These are phyloP conservation scores for Blastobotrys parvus DNA, from an alignment of 805 yeast species.

Conservation along the genomic window DNA sequence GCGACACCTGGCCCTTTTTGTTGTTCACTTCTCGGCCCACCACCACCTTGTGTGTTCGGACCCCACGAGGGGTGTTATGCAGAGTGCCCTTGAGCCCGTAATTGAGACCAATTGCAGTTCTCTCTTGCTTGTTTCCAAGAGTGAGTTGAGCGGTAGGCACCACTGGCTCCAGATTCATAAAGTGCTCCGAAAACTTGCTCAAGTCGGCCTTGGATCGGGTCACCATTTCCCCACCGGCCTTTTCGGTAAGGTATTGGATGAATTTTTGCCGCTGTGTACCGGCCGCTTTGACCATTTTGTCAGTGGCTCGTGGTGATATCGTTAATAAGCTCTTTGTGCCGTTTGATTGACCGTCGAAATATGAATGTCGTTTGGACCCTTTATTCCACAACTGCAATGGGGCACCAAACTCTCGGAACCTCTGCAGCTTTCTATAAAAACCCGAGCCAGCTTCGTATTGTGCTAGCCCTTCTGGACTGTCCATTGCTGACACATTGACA, in stretches of 20 bases:
- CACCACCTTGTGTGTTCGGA: conserved; percentile 17
- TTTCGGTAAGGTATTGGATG: conserved; percentile 4
- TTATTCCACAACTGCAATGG: conserved; percentile 13
- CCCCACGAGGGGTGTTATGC: conserved; percentile 26
- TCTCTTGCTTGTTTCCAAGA: background rate
- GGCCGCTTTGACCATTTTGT: conserved; percentile 12
- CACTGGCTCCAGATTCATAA: background rate
- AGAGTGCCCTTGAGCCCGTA: conserved; percentile 26
- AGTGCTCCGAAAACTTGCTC: background rate
- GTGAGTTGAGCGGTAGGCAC: background rate
- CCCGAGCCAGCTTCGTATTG: conserved; percentile 22
- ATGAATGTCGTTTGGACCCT: background rate
- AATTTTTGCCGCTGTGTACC: conserved; percentile 10
- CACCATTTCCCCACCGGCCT: background rate
- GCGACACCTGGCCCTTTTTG: conserved; percentile 3
- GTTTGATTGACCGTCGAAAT: background rate
- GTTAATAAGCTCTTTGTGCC: background rate
- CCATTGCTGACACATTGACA: conserved; percentile 21
- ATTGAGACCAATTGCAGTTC: conserved; percentile 22
- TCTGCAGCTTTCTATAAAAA: conserved; percentile 20
- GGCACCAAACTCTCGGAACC: conserved; percentile 25
- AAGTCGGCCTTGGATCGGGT: background rate
- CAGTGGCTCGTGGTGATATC: background rate
- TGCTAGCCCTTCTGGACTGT: conserved; percentile 23
- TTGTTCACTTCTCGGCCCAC: conserved; percentile 21